Evolutionary conservation across 2,329 filamentous ascomycete genomes (phyloP).

Genomic region (Ascochyta viciae-villosae): DNA sequence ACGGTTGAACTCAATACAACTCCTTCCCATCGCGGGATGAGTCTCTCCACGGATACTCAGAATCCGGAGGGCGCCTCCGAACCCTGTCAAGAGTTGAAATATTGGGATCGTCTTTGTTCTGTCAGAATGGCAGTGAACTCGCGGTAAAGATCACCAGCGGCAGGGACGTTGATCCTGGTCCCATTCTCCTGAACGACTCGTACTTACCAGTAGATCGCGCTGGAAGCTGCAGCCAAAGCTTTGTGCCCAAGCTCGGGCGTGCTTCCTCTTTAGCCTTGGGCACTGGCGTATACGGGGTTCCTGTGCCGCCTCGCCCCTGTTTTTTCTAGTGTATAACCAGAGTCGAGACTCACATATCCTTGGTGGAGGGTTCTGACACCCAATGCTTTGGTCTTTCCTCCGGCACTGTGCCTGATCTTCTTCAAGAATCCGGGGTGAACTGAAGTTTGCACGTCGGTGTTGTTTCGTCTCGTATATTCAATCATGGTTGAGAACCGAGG

Average conservation of each 20-base stretch:
- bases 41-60: neutral
- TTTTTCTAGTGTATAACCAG: conserved; percentile 5
- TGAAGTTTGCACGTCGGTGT: conserved; percentile 17
- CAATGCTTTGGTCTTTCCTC: conserved; percentile 26
- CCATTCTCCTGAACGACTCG: neutral
- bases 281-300: conserved; percentile 8
- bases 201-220: neutral
- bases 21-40: neutral
- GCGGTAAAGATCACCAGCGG: conserved; percentile 8
- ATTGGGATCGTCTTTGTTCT: conserved; percentile 8
- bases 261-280: conserved; percentile 10
- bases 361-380: neutral
- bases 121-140: conserved; percentile 1
- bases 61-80: neutral
- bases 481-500: conserved; percentile 41
- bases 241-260: conserved; percentile 1
- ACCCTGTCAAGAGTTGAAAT: neutral
- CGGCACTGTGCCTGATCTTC: conserved; percentile 17
- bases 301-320: conserved; percentile 15
- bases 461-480: conserved; percentile 9
- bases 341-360: conserved; percentile 12
- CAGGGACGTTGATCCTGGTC: conserved; percentile 3
- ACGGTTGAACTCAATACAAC: conserved; percentile 3
- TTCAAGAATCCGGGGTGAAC: conserved; percentile 22
- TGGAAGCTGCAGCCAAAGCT: neutral